Percentiles rank a stretch among this genome's conserved stretches.
Evolutionary conservation across 768 basidiomycete species (phyloP).

Genomic region (Suillus decipiens): DNA sequence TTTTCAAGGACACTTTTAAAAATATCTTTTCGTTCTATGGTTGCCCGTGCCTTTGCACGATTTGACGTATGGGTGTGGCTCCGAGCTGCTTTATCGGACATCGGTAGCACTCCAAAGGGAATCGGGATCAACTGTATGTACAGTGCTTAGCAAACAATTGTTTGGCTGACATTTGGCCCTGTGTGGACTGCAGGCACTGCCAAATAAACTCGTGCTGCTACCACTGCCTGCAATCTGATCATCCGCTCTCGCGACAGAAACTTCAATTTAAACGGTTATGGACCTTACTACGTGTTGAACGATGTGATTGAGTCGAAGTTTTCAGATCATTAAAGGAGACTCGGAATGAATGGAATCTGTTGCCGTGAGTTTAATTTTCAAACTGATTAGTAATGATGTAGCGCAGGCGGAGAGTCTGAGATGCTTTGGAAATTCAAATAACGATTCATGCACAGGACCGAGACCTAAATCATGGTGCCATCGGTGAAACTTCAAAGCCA

Average conservation of each 20-base stretch:
- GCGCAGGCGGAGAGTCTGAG: slow-evolving; percentile 32
- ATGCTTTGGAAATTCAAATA: slow-evolving; percentile 37
- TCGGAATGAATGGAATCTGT: slow-evolving; percentile 43
- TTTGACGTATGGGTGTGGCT: slow-evolving; percentile 62
- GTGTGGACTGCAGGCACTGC: not conserved
- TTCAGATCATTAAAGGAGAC: no score
- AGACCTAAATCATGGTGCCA: slow-evolving; percentile 31
- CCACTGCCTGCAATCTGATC: no score
- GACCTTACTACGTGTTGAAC: no score
- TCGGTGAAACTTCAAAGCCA: slow-evolving; percentile 34
- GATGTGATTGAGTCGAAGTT: no score
- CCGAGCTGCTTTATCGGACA: slow-evolving; percentile 53
- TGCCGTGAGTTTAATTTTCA: slow-evolving; percentile 27
- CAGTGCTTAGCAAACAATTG: not conserved
- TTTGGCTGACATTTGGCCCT: not conserved
- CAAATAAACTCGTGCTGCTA: not conserved
- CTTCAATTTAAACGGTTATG: no score
- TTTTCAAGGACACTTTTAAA: slow-evolving; percentile 59
- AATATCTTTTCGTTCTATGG: slow-evolving; percentile 49
- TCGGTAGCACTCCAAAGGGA: slow-evolving; percentile 19
- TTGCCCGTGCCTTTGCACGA: slow-evolving; percentile 50
- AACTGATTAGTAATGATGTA: slow-evolving; percentile 39
- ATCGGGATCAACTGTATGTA: not conserved
- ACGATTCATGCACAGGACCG: slow-evolving; percentile 39
- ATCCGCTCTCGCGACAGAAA: no score